Evolutionary conservation across 805 yeast species (phyloP).

Genomic region (Ogataea populi-albae): DNA sequence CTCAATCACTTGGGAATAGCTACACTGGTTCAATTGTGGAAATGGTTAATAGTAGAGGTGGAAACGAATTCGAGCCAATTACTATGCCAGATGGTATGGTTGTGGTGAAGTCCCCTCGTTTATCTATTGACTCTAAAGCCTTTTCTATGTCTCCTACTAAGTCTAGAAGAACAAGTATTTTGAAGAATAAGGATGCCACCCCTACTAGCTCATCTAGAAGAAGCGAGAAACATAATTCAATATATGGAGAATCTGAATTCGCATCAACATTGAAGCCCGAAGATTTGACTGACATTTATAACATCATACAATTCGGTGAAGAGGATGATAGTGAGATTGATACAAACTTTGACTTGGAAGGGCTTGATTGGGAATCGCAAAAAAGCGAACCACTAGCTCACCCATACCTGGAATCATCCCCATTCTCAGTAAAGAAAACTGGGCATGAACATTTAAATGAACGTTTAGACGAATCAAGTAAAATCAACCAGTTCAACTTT

Average conservation of each 20-base stretch:
- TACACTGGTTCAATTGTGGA: conserved; percentile 25
- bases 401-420: conserved; percentile 2
- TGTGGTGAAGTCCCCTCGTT: conserved; percentile 34
- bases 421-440: not conserved
- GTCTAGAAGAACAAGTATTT: conserved; percentile 5
- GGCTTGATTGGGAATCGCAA: not conserved
- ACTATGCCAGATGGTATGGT: conserved; percentile 43
- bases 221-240: not conserved
- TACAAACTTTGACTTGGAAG: conserved; percentile 25
- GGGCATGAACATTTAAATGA: not conserved
- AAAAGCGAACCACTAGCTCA: no score
- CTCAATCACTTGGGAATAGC: conserved; percentile 16
- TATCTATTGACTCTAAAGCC: conserved; percentile 11
- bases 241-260: conserved; percentile 2
- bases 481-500: no score
- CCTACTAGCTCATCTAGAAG: conserved; percentile 1
- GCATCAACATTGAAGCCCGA: conserved; percentile 11
- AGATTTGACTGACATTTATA: conserved; percentile 29
- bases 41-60: conserved; percentile 17
- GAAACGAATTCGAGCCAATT: conserved; percentile 17
- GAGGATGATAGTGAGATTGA: conserved; percentile 21
- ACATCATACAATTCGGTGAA: conserved; percentile 30
- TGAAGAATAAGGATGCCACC: conserved; percentile 4
- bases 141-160: conserved; percentile 7
- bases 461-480: no score